Percentiles rank a stretch among this genome's conserved stretches.
These are phyloP conservation scores for Vaccinium myrtillus DNA, from an alignment of 148 eudicot genomes.

Conservation along the genomic window DNA sequence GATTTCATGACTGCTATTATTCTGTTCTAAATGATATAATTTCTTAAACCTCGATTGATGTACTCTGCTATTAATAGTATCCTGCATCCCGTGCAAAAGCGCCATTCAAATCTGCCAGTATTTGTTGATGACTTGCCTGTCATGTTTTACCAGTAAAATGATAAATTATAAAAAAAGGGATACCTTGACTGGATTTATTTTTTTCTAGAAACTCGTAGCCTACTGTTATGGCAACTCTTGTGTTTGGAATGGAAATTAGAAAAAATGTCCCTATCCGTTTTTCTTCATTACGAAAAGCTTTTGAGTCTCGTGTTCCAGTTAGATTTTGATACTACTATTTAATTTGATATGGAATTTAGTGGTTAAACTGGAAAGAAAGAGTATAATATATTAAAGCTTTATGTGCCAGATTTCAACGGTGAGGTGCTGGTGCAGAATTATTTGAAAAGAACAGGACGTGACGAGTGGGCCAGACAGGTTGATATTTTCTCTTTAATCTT, in stretches of 20 bases:
- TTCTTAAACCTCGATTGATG: not conserved
- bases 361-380: not conserved
- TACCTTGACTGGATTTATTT: not conserved
- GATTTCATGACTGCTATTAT: not conserved
- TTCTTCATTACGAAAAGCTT: not conserved
- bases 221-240: not conserved
- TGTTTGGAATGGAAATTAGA: not conserved
- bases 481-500: not conserved
- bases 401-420: slow-evolving; percentile 81
- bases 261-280: not conserved
- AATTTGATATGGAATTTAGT: not conserved
- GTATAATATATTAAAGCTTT: slow-evolving; percentile 21
- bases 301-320: not conserved
- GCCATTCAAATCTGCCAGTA: not conserved
- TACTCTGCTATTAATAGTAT: not conserved
- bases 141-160: not conserved
- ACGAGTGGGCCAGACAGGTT: slow-evolving; percentile 84
- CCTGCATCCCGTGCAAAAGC: not conserved
- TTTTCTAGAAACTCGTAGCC: not conserved
- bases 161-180: not conserved
- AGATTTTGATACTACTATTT: not conserved
- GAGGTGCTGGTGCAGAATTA: slow-evolving; percentile 85
- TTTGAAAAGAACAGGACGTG: slow-evolving; percentile 69
- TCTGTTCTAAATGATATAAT: not conserved
- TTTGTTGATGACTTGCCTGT: not conserved